phyloP scores from a whole-genome alignment of 2,329 filamentous ascomycete species.

The Trichoderma brevicompactum region DNA sequence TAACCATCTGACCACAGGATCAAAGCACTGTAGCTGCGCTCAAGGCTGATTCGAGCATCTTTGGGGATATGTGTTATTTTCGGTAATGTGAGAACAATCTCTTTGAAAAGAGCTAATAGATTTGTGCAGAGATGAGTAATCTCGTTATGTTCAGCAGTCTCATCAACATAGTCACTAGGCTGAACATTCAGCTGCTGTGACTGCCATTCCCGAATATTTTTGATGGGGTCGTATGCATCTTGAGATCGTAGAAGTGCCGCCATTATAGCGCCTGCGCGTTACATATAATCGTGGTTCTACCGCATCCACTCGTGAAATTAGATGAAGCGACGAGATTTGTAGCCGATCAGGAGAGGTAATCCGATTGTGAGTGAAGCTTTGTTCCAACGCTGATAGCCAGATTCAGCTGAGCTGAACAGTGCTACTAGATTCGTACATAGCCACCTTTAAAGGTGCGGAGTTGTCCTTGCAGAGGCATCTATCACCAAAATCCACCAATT shows the following conservation, averaged over 20 bases:
- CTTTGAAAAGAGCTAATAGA: not conserved
- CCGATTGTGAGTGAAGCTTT: too few relatives aligned
- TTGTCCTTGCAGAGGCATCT: not conserved
- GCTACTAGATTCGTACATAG: too few relatives aligned
- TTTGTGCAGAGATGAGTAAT: not conserved
- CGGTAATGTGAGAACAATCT: not conserved
- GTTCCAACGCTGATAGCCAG: too few relatives aligned
- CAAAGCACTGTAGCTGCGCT: constrained; percentile 9
- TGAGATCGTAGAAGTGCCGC: not conserved
- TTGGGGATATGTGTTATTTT: not conserved
- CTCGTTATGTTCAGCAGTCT: not conserved
- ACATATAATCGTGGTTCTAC: not conserved
- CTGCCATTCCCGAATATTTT: constrained; percentile 5
- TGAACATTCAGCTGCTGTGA: not conserved
- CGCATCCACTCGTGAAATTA: too few relatives aligned
- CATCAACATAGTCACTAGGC: not conserved
- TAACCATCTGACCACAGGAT: constrained; percentile 10
- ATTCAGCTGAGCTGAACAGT: too few relatives aligned
- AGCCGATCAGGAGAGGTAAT: too few relatives aligned
- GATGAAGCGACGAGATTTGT: not conserved
- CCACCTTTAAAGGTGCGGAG: too few relatives aligned
- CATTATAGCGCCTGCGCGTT: not conserved
- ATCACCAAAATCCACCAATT: not conserved
- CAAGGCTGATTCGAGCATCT: not conserved
- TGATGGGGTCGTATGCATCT: not conserved